These are phyloP conservation scores for Cercospora sp. DNA, from an alignment of 2,329 filamentous ascomycete species.

Conservation along the genomic window DNA sequence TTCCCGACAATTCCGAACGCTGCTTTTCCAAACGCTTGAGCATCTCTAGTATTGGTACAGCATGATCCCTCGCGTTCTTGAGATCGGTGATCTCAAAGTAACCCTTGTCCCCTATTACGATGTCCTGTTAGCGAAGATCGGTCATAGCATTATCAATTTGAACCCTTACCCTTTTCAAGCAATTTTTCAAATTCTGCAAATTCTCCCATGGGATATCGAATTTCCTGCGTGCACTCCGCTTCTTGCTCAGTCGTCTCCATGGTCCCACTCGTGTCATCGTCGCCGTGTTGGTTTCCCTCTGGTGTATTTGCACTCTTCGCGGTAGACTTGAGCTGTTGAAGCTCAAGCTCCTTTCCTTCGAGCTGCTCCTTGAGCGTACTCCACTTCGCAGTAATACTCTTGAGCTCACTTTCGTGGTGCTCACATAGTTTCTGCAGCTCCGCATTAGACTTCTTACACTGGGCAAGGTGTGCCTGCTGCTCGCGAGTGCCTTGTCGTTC, in stretches of 20 bases:
- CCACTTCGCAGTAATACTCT: background rate
- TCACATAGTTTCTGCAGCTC: background rate
- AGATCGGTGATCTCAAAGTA: background rate
- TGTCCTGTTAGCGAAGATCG: background rate
- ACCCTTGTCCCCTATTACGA: background rate
- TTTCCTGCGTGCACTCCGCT: background rate
- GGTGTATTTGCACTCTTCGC: background rate
- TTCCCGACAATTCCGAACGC: background rate
- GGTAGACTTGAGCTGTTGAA: background rate
- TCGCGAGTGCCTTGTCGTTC: background rate
- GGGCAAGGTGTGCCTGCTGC: background rate
- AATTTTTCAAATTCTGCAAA: background rate
- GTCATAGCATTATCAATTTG: background rate
- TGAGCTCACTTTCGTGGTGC: background rate
- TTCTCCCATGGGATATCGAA: background rate
- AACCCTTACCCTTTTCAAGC: background rate
- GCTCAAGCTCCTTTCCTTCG: background rate
- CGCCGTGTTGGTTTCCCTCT: background rate
- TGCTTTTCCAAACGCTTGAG: background rate
- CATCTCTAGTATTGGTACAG: background rate
- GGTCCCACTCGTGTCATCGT: background rate
- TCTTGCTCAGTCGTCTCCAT: background rate
- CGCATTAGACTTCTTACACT: background rate
- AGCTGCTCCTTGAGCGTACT: background rate
- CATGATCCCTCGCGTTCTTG: background rate